These are phyloP conservation scores for Trifolium fragiferum DNA, from an alignment of 306 rosid genomes.

Conservation along the genomic window DNA sequence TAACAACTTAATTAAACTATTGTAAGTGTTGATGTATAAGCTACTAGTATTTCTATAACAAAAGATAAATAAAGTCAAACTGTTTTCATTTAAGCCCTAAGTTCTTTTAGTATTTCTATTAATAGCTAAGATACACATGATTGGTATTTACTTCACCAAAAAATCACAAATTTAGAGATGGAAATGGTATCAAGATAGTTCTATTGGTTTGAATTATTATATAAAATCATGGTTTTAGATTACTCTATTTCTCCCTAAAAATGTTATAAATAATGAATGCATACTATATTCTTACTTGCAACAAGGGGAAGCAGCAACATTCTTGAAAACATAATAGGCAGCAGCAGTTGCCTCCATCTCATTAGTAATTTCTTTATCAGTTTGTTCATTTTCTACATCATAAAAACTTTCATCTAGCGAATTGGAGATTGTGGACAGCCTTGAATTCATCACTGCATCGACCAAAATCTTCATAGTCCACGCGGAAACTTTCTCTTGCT, in stretches of 20 bases:
- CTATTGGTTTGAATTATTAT: too few relatives aligned
- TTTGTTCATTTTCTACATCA: conserved; percentile 50
- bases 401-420: conserved; percentile 64
- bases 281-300: conserved; percentile 62
- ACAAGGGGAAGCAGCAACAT: conserved; percentile 61
- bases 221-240: too few relatives aligned
- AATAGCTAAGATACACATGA: too few relatives aligned
- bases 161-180: too few relatives aligned
- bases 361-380: conserved; percentile 75
- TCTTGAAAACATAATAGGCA: conserved; percentile 72
- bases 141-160: too few relatives aligned
- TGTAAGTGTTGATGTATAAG: not conserved
- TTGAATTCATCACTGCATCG: conserved; percentile 81
- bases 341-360: conserved; percentile 96
- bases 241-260: too few relatives aligned
- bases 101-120: too few relatives aligned
- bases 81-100: not conserved
- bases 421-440: conserved; percentile 77
- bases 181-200: too few relatives aligned
- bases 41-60: not conserved
- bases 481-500: conserved; percentile 87
- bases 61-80: not conserved
- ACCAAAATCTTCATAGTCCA: conserved; percentile 96
- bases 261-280: not conserved
- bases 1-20: not conserved